Percentiles rank a stretch among this genome's conserved stretches.
Conservation (phyloP, 1,284 basidiomycete species). For the Fistulinella cinereoalba region DNA sequence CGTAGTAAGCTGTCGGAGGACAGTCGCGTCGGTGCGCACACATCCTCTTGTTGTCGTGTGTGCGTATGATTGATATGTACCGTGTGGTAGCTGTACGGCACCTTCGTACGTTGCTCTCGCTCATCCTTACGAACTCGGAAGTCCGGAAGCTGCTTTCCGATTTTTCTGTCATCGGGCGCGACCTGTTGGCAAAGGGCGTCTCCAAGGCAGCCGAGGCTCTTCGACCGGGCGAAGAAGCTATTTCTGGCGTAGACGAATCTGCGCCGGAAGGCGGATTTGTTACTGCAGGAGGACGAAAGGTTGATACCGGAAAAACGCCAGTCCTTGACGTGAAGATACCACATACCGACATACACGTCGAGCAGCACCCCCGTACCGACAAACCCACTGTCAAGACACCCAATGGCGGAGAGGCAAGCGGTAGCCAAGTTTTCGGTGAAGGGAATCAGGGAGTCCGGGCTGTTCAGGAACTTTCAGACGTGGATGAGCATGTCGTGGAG, state of each 20-base stretch:
- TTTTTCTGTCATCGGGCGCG: slow-evolving; percentile 80
- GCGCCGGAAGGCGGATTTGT: slow-evolving; percentile 63
- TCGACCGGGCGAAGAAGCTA: slow-evolving; percentile 63
- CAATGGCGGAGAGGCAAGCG: slow-evolving; percentile 31
- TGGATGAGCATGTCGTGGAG: slow-evolving; percentile 3
- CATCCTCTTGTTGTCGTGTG: neutral
- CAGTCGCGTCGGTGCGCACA: slow-evolving; percentile 50
- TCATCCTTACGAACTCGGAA: slow-evolving; percentile 89
- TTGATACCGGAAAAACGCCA: slow-evolving; percentile 46
- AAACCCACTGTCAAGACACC: slow-evolving; percentile 32
- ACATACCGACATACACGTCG: slow-evolving; percentile 39
- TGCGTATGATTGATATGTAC: neutral
- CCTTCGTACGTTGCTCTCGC: slow-evolving; percentile 79
- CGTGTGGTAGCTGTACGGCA: slow-evolving; percentile 65
- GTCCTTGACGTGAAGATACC: slow-evolving; percentile 52
- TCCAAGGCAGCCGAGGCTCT: slow-evolving; percentile 71
- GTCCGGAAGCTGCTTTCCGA: slow-evolving; percentile 86
- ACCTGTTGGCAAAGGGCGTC: slow-evolving; percentile 79
- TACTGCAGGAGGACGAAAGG: slow-evolving; percentile 46
- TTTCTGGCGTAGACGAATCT: slow-evolving; percentile 68
- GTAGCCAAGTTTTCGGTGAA: slow-evolving; percentile 14
- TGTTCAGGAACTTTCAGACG: slow-evolving; percentile 15
- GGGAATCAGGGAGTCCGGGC: slow-evolving; percentile 28
- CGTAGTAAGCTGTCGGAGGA: slow-evolving; percentile 59
- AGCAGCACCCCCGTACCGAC: slow-evolving; percentile 48